These are phyloP conservation scores for Pichia nakasei DNA, from an alignment of 805 yeast species.

Conservation along the genomic window DNA sequence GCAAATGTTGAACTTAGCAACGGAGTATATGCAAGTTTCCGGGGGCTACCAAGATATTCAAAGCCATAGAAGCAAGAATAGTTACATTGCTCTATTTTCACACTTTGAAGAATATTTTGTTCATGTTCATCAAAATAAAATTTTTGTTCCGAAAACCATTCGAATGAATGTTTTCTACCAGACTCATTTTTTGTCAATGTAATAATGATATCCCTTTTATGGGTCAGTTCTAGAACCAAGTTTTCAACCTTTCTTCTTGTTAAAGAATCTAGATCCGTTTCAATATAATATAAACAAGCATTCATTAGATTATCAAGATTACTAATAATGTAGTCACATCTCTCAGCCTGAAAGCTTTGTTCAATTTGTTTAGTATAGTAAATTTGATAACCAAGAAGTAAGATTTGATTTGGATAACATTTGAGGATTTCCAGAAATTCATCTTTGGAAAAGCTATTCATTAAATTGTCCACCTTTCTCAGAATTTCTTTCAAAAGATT, in stretches of 20 bases:
- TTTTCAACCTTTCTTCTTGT: constrained; percentile 43
- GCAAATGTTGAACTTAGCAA: constrained; percentile 54
- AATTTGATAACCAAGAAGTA: constrained; percentile 47
- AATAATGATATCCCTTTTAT: constrained; percentile 37
- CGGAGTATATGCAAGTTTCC: constrained; percentile 69
- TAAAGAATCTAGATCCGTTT: constrained; percentile 20
- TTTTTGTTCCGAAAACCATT: constrained; percentile 47
- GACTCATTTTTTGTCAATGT: background rate
- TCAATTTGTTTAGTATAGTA: constrained; percentile 43
- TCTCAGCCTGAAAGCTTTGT: background rate
- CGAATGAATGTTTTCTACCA: constrained; percentile 12
- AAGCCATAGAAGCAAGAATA: constrained; percentile 56
- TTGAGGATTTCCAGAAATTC: background rate
- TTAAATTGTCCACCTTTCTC: background rate
- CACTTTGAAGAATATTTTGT: constrained; percentile 15
- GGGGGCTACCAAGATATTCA: constrained; percentile 73
- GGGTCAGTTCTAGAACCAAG: constrained; percentile 59
- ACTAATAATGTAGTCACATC: background rate
- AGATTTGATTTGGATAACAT: constrained; percentile 46
- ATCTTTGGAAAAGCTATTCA: background rate
- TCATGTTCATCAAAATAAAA: constrained; percentile 31
- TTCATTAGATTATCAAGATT: background rate
- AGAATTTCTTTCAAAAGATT: background rate
- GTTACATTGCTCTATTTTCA: constrained; percentile 46
- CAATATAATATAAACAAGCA: constrained; percentile 26